Percentiles rank a stretch among this genome's conserved stretches.
Evolutionary conservation across 106 monocot species (phyloP).

Genomic region (Acorus gramineus): DNA sequence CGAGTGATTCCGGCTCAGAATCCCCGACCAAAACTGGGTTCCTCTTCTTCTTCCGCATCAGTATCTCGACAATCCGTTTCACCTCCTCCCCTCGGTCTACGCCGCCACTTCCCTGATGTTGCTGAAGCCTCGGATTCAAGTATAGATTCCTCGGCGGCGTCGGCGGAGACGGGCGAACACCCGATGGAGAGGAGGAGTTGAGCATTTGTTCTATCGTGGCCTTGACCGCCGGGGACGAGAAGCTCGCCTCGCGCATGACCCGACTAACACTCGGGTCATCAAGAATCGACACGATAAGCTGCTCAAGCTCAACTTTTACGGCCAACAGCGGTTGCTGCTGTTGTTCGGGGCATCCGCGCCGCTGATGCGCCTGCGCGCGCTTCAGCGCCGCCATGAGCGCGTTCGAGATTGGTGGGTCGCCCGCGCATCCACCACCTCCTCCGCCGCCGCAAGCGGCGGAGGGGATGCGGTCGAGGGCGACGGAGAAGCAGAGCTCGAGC

Average conservation of each 20-base stretch:
- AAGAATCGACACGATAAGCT: slow-evolving; percentile 23
- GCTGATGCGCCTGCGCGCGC: slow-evolving; percentile 82
- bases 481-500: slow-evolving; percentile 90
- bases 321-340: slow-evolving; percentile 78
- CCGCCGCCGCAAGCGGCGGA: slow-evolving; percentile 3
- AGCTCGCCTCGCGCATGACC: no score
- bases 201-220: slow-evolving; percentile 48
- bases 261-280: no score
- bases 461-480: slow-evolving; percentile 82
- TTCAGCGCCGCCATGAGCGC: slow-evolving; percentile 86
- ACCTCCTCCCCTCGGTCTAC: slow-evolving; percentile 14
- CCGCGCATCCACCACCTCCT: background rate
- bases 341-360: slow-evolving; percentile 63
- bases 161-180: background rate
- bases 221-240: slow-evolving; percentile 22
- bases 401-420: slow-evolving; percentile 56
- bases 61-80: slow-evolving; percentile 35
- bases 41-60: slow-evolving; percentile 32
- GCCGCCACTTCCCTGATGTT: background rate
- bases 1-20: slow-evolving; percentile 24
- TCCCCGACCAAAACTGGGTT: slow-evolving; percentile 81
- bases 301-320: slow-evolving; percentile 76
- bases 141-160: slow-evolving; percentile 8
- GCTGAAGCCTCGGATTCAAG: slow-evolving; percentile 13
- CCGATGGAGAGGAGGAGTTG: slow-evolving; percentile 21